Evolutionary conservation across 2,329 filamentous ascomycete species (phyloP).

Genomic region (Paramyrothecium sp.): DNA sequence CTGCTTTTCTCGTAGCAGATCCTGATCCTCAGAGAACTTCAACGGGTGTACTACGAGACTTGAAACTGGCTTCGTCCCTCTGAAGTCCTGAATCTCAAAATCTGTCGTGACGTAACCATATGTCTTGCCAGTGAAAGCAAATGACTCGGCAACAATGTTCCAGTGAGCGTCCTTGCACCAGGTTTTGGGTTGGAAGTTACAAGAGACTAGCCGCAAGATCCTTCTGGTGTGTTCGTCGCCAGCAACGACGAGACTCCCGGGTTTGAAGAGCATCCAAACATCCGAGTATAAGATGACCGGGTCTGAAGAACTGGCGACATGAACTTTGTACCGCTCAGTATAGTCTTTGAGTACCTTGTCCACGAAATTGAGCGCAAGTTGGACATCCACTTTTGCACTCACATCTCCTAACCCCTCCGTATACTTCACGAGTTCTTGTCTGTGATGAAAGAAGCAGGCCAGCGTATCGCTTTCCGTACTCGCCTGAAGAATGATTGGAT

Average conservation of each 20-base stretch:
- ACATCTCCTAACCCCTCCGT: background rate
- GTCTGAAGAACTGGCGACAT: background rate
- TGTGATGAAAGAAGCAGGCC: constrained; percentile 1
- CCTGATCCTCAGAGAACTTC: background rate
- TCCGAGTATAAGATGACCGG: background rate
- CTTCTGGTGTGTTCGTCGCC: background rate
- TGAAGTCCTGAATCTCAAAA: background rate
- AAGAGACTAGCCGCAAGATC: background rate
- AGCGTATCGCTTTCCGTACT: background rate
- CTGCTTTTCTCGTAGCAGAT: background rate
- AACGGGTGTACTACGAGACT: background rate
- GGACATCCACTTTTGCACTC: background rate
- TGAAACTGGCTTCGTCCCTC: background rate
- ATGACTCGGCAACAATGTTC: constrained; percentile 1
- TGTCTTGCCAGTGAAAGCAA: background rate
- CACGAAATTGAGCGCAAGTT: background rate
- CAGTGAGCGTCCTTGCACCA: background rate
- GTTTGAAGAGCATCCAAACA: constrained; percentile 2
- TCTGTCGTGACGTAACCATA: constrained; percentile 1
- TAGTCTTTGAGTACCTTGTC: background rate
- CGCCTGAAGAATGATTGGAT: constrained; percentile 1
- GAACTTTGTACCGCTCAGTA: background rate
- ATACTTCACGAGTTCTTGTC: background rate
- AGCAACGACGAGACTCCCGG: background rate
- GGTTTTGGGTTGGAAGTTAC: background rate